phyloP scores from a whole-genome alignment of 371 early-diverging fungal genomes.

The Mucor indicus region DNA sequence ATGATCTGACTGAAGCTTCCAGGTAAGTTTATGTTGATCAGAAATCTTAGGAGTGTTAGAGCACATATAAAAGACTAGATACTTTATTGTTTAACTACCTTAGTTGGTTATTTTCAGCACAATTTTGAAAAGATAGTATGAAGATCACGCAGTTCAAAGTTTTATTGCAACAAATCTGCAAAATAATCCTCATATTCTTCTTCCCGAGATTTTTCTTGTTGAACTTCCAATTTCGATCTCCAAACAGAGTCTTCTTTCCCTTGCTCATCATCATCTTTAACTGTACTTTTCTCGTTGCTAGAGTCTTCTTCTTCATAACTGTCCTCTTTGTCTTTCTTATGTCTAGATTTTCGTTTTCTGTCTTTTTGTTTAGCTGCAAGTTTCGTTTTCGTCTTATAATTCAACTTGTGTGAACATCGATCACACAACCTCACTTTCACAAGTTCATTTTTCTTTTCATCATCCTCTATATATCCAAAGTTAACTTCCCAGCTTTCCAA shows the following conservation, averaged over 20 bases:
- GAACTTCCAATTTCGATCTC: conserved; percentile 30
- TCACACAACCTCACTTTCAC: conserved; percentile 79
- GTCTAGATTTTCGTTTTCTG: conserved; percentile 1
- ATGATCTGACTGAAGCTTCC: no score
- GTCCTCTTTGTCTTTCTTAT: conserved; percentile 2
- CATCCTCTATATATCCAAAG: conserved; percentile 76
- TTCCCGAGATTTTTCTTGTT: conserved; percentile 41
- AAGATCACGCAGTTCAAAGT: no score
- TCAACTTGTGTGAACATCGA: conserved; percentile 55
- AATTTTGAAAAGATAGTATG: no score
- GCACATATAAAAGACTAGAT: no score
- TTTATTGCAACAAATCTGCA: conserved; percentile 43
- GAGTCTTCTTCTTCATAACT: no score
- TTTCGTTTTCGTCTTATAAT: conserved; percentile 35
- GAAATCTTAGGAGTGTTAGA: no score
- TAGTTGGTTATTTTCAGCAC: no score
- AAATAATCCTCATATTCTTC: conserved; percentile 50
- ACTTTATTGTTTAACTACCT: no score
- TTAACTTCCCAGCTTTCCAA: conserved; percentile 85
- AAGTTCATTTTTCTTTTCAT: conserved; percentile 71
- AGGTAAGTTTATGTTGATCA: no score
- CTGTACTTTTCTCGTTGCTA: no score
- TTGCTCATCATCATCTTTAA: neutral
- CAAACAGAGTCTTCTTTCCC: conserved; percentile 27
- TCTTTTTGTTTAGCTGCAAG: conserved; percentile 13